Conservation (phyloP, 768 basidiomycete genomes). For the Agaricus subrufescens region DNA sequence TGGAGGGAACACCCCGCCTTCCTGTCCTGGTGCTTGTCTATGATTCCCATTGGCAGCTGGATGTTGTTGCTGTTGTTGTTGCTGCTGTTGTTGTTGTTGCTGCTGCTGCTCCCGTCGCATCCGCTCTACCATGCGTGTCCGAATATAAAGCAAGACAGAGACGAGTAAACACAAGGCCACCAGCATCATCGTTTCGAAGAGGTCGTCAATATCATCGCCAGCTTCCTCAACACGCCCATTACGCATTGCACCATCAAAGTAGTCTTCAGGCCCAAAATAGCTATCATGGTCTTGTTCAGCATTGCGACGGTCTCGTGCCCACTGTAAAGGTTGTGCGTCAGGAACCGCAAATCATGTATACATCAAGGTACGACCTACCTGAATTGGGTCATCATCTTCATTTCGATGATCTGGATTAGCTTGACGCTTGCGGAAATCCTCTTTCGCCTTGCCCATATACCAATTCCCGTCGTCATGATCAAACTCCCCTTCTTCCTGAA, state of each 20-base stretch:
- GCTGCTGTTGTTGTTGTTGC: slow-evolving; percentile 34
- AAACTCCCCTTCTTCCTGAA: slow-evolving; percentile 29
- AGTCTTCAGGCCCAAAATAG: slow-evolving; percentile 80
- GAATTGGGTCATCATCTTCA: slow-evolving; percentile 70
- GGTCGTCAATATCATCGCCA: slow-evolving; percentile 52
- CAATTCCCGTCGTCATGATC: slow-evolving; percentile 67
- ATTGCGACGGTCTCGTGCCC: slow-evolving; percentile 71
- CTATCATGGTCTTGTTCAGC: slow-evolving; percentile 69
- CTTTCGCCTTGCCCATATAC: slow-evolving; percentile 81
- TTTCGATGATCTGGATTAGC: slow-evolving; percentile 24
- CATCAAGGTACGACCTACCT: slow-evolving; percentile 35
- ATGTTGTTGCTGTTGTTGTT: slow-evolving; percentile 19
- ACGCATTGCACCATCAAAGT: slow-evolving; percentile 65
- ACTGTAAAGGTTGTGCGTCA: slow-evolving; percentile 34
- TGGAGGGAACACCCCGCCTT: slow-evolving; percentile 52
- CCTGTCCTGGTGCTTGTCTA: slow-evolving; percentile 7
- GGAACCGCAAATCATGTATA: neutral
- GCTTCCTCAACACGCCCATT: slow-evolving; percentile 58
- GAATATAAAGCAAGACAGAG: slow-evolving; percentile 71
- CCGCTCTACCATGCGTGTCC: slow-evolving; percentile 72
- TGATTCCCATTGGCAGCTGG: slow-evolving; percentile 26
- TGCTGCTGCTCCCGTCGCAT: slow-evolving; percentile 61
- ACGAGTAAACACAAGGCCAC: slow-evolving; percentile 69
- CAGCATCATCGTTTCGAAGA: slow-evolving; percentile 76
- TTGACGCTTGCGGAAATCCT: slow-evolving; percentile 63